Conservation (phyloP, 495 filamentous ascomycete genomes). For the Aspergillus nanangensis region DNA sequence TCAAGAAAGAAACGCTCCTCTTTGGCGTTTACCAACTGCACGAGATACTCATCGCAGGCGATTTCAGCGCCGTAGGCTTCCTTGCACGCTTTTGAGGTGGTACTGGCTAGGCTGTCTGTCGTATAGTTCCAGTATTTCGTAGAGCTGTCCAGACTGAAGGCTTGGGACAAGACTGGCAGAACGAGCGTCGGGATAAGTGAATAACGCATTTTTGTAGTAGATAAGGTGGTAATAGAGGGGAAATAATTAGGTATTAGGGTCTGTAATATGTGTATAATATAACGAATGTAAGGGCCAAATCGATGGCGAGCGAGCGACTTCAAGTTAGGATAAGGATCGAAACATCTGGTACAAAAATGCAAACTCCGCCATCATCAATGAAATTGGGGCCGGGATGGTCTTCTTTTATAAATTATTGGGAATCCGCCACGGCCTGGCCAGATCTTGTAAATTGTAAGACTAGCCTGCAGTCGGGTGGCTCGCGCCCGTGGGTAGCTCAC, state of each 20-base stretch:
- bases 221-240: neutral
- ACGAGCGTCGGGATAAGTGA: neutral
- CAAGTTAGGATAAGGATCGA: too few species aligned
- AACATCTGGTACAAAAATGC: too few species aligned
- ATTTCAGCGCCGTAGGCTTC: constrained; percentile 27
- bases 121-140: constrained; percentile 25
- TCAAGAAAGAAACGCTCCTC: neutral
- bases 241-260: too few species aligned
- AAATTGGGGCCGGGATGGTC: too few species aligned
- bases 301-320: too few species aligned
- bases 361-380: too few species aligned
- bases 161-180: neutral
- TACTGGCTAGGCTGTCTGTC: constrained; percentile 19
- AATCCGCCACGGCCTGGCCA: too few species aligned
- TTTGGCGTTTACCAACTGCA: constrained; percentile 20
- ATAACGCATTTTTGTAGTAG: neutral
- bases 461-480: neutral
- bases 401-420: too few species aligned
- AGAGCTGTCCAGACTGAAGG: constrained; percentile 22
- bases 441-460: neutral
- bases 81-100: constrained; percentile 26
- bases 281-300: too few species aligned
- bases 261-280: too few species aligned
- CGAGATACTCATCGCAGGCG: constrained; percentile 22
- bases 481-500: neutral